phyloP scores from a whole-genome alignment of 352 stramenopile species.

The Pythium monospermum region DNA sequence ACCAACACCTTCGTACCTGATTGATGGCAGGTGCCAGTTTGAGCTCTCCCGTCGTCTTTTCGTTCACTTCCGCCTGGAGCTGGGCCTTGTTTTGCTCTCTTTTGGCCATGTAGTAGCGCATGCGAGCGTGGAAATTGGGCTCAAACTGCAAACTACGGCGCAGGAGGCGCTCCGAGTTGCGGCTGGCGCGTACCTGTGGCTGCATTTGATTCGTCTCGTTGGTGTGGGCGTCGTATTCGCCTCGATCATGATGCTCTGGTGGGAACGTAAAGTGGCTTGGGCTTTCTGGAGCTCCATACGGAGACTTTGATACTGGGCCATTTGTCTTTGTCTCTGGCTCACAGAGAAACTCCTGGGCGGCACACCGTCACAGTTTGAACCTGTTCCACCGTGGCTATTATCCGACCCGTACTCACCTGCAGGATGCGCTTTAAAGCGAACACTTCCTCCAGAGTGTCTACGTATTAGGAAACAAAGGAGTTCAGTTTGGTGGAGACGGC shows the following conservation, averaged over 20 bases:
- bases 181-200: conserved; percentile 15
- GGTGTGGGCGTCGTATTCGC: not conserved
- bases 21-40: conserved; percentile 49
- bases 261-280: too few relatives aligned
- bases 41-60: conserved; percentile 25
- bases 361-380: too few relatives aligned
- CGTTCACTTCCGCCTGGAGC: conserved; percentile 32
- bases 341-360: conserved; percentile 6
- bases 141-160: conserved; percentile 46
- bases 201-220: not conserved
- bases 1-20: conserved; percentile 22
- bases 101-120: conserved; percentile 40
- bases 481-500: too few relatives aligned
- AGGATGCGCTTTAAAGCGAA: conserved; percentile 49
- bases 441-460: conserved; percentile 56
- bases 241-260: too few relatives aligned
- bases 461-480: too few relatives aligned
- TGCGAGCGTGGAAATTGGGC: conserved; percentile 54
- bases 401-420: too few relatives aligned
- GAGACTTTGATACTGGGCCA: conserved; percentile 1
- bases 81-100: conserved; percentile 41
- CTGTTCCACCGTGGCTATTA: too few relatives aligned
- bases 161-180: conserved; percentile 35
- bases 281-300: too few relatives aligned
- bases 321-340: conserved; percentile 2